Percentiles rank a stretch among this genome's conserved stretches.
phyloP scores from a whole-genome alignment of 768 basidiomycete genomes.

The Panus rudis region DNA sequence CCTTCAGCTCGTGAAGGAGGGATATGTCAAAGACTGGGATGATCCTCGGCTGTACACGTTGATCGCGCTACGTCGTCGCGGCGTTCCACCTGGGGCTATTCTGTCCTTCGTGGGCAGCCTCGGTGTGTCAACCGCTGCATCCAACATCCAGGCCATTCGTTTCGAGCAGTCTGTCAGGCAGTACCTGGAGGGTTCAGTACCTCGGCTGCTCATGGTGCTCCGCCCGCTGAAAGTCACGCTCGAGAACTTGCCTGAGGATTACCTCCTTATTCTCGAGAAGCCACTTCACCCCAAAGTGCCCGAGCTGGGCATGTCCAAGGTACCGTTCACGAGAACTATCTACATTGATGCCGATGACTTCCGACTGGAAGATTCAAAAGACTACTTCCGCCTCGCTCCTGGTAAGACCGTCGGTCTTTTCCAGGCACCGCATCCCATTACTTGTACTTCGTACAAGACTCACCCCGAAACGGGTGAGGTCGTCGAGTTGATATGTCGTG shows the following conservation, averaged over 20 bases:
- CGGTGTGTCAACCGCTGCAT: conserved; percentile 83
- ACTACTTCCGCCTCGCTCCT: conserved; percentile 96
- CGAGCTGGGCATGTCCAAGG: conserved; percentile 69
- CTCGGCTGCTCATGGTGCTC: conserved; percentile 87
- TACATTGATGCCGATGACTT: conserved; percentile 96
- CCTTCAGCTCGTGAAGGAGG: conserved; percentile 75
- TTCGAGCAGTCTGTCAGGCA: conserved; percentile 88
- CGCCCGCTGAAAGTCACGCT: conserved; percentile 87
- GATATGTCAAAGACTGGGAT: conserved; percentile 89
- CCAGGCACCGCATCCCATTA: conserved; percentile 87
- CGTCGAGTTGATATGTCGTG: conserved; percentile 66
- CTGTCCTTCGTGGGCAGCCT: conserved; percentile 86
- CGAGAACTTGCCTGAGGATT: conserved; percentile 86
- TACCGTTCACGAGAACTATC: conserved; percentile 83
- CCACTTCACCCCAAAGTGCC: conserved; percentile 92
- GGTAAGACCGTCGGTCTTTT: conserved; percentile 97
- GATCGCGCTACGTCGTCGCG: conserved; percentile 89
- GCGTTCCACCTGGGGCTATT: conserved; percentile 95
- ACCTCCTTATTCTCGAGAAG: conserved; percentile 77
- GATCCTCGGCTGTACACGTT: conserved; percentile 96
- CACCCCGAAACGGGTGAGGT: conserved; percentile 69
- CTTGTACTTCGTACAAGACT: conserved; percentile 82
- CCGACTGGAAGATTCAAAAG: conserved; percentile 81
- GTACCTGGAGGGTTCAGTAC: conserved; percentile 83
- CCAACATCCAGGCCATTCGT: conserved; percentile 80